Evolutionary conservation across 768 basidiomycete genomes (phyloP), one percentile per base, ranked within the genome.

Genomic region (Leccinum olivaceopallidum): DNA sequence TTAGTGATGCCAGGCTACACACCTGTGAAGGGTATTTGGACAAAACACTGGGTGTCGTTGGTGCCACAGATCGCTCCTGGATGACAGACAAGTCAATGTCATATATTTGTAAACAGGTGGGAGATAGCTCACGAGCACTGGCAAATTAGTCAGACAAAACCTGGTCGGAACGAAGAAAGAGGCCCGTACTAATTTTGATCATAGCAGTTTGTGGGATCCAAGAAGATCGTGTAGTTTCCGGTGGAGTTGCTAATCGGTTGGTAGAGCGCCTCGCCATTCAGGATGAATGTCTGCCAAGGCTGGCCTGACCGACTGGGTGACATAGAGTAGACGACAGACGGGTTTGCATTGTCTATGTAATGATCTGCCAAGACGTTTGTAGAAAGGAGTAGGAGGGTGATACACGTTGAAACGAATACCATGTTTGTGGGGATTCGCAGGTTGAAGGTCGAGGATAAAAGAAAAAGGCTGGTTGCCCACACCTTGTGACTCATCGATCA

Each of bases 151-250:
- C 53, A 60, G 62, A 36, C 39, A 22, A 39, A 5, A n/a, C 14
- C 1, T 22, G 20, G 10, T 56, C 10, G 18, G 55, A 30, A 2
- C 12, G 5, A 30, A 53, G 28, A 32, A 51, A 5, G 9, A 26
- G 18, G 14, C 1, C 62, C 70, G 14, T 51, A 71, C 70, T 72
- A 72, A 47, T 71, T 69, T 30, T 67, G 28, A 39, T 69, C 53
- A 14, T 69, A 71, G 39, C 69, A 70, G 5, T 61, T 10, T 0
- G 68, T 63, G 5, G 65, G 22, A 54, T 67, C 61, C 13, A 67
- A 50, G 18, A 20, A 0, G 42, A 72, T 60, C 1, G 37, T 58
- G 20, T 62, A 61, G 56, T 58, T 64, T 34, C 70, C 70, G 1
- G 66, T 67, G 36, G 62, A 63, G 24, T 70, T 70, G 37, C 13